Evolutionary conservation across 441 rosid genomes (phyloP), one percentile per base, ranked within the genome.

Genomic region (Adansonia grandidieri): DNA sequence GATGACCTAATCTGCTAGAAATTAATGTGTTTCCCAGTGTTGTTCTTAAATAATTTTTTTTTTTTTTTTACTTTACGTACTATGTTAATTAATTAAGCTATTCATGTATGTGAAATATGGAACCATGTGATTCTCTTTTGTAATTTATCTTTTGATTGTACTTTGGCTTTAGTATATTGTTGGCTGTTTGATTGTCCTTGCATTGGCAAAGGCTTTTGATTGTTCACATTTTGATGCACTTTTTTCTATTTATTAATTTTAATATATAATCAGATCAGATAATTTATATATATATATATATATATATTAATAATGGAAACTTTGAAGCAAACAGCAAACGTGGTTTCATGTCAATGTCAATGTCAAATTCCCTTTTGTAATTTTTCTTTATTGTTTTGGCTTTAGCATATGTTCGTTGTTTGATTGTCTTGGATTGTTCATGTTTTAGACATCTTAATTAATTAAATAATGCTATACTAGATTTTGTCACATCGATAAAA

Each of bases 91-190:
- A 71, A 56, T 37, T n/a, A 72, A 17, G 75, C 9, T 53, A 37
- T 73, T 74, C 66, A 50, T 79, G 77, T 77, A 47, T 77, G 76
- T 74, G 79, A 69, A 50, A 20, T 71, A 67, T 47, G 80, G 79
- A 68, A 79, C 66, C 64, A 24, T 79, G 76, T 76, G 81, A 65
- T 80, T 74, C 76, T 77, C 74, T 78, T 71, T 77, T 75, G 81
- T 78, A 75, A 51, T 65, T 80, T 77, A 15, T 14, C 20, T 14
- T 24, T 8, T 54, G 37, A 22, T 42, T 68, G 75, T 45, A 53
- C 61, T 73, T 78, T 68, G 80, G 81, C 54, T 75, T 71, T 76
- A 24, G 72, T 76, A 22, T 57, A 51, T 63, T 65, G 70, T 78
- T 78, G 78, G 73, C 56, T 61, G 78, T 77, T 78, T 57, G 77